Base-by-base conservation (phyloP, 1,284 basidiomycete species). In the Anthracocystis walkeri region DNA sequence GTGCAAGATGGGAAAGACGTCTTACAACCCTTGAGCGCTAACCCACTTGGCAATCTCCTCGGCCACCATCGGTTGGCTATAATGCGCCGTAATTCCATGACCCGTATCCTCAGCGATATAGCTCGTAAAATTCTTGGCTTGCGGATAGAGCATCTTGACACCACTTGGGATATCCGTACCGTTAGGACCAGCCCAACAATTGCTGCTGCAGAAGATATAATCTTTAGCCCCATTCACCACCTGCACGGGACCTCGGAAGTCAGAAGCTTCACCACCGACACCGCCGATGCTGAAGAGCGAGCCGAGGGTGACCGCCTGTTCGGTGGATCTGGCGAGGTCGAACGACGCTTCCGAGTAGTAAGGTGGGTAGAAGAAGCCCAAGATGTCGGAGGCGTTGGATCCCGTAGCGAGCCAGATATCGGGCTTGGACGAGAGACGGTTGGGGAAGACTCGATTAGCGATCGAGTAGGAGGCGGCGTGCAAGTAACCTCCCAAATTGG, bases 141-240 rank as follows among this genome's bases (percentile, higher is more conserved):
- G 8, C 11, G 76, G 78, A 41, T 72, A 79, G n/a, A 79, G 58
- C 42, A 20, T 33, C 70, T 73, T 60, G 45, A 71, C 70, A 2
- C 61, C 63, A 0, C 35, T 42, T 14, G 65, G 58, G 42, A 65
- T 58, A 20, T 65, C 67, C 20, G 48, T 57, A 7, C 72, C 71
- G 25, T 72, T 51, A 21, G 71, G 75, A 23, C 79, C 81, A 31
- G 78, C 67, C 49, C 63, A 65, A 52, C 81, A 86, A 73, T 86
- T 80, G 29, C 77, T 72, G 4, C 73, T 72, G 75, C 84, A 78
- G 40, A 78, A 80, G 52, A 70, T 84, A 69, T 86, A 80, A 57
- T 87, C 87, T 50, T 84, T 78, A 23, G 84, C 81, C 35, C 87
- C 87, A 16, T 86, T 86, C 7, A 87, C 80, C 55, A 87, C 84